Percentiles rank a stretch among this genome's conserved stretches.
phyloP scores from a whole-genome alignment of 164 flowering plant species.

The Paratinospora sagittata region DNA sequence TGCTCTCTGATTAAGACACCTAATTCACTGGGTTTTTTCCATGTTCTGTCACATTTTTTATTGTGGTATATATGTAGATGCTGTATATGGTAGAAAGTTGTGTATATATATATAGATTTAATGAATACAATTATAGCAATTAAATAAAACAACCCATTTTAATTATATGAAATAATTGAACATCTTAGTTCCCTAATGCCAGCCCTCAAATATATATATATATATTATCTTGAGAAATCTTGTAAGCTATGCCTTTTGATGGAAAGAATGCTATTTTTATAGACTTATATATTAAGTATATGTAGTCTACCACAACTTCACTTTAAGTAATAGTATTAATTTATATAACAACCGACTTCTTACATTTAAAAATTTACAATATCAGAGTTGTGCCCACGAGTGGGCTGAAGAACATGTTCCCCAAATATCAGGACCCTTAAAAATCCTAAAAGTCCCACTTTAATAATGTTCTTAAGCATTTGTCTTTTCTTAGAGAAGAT shows the following conservation, averaged over 20 bases:
- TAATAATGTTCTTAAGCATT: not conserved
- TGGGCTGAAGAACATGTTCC: conserved; percentile 1
- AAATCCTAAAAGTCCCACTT: not conserved
- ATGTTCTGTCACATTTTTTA: not conserved
- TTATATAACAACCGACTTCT: conserved; percentile 3
- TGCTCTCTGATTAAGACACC: not conserved
- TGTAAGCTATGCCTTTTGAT: too few relatives aligned
- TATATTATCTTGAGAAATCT: too few relatives aligned
- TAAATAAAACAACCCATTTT: too few relatives aligned
- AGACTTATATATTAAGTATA: not conserved
- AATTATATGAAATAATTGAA: too few relatives aligned
- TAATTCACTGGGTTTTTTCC: not conserved
- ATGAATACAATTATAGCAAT: too few relatives aligned
- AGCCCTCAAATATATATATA: too few relatives aligned
- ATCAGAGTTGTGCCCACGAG: conserved; percentile 31
- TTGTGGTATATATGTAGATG: too few relatives aligned
- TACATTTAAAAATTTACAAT: not conserved
- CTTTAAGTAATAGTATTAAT: not conserved
- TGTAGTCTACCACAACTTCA: not conserved
- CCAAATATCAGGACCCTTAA: not conserved
- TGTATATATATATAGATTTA: too few relatives aligned
- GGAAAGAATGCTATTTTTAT: too few relatives aligned
- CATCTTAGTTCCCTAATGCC: too few relatives aligned
- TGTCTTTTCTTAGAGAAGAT: not conserved
- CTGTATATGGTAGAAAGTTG: too few relatives aligned